Evolutionary conservation across 306 rosid genomes (phyloP).

Genomic region (Dalbergia oliveri): DNA sequence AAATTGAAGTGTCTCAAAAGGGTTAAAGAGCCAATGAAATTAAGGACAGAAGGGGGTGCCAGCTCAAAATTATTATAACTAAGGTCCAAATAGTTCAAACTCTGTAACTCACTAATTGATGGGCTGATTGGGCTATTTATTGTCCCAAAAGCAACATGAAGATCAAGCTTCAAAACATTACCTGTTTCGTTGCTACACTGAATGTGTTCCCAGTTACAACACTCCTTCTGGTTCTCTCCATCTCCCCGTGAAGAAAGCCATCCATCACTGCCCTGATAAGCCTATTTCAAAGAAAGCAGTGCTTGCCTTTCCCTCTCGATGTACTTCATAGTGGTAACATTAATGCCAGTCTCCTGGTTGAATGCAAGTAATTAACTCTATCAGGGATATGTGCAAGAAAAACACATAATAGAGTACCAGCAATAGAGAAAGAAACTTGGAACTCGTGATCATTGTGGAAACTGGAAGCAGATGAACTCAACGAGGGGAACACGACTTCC

Average conservation of each 20-base stretch:
- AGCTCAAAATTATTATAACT: not conserved
- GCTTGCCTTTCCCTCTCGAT: not conserved
- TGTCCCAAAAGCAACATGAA: not conserved
- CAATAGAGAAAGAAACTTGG: not conserved
- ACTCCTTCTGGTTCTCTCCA: not conserved
- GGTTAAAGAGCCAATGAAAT: not conserved
- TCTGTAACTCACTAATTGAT: not conserved
- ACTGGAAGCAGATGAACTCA: not conserved
- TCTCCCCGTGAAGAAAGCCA: not conserved
- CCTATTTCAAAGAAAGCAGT: not conserved
- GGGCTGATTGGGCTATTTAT: not conserved
- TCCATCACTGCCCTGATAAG: not conserved
- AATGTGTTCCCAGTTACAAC: conserved; percentile 6
- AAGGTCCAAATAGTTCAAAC: not conserved
- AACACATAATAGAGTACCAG: not conserved
- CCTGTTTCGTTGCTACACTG: not conserved
- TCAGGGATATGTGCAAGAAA: not conserved
- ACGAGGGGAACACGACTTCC: too few species aligned
- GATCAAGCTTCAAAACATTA: not conserved
- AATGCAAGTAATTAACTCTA: not conserved
- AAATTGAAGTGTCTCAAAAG: not conserved
- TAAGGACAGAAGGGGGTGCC: not conserved
- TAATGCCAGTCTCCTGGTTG: not conserved
- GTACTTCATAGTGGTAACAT: not conserved
- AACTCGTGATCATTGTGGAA: not conserved